A percentile compares a stretch with the other conserved stretches of the same genome.
These are phyloP conservation scores for Starmerella stigmatis DNA, from an alignment of 805 yeast genomes.

Conservation along the genomic window DNA sequence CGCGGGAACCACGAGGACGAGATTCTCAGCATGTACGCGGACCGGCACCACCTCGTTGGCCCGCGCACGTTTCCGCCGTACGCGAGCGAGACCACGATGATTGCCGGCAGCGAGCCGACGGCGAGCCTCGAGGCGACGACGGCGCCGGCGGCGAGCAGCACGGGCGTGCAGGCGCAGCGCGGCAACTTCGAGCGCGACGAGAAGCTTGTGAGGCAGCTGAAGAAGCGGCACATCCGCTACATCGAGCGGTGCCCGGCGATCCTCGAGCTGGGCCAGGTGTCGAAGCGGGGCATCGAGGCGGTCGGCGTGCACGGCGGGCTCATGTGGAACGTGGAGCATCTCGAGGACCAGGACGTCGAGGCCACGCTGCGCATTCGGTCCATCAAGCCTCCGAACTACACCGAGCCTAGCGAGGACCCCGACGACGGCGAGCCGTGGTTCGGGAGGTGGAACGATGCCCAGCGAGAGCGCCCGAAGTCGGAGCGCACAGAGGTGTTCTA, in stretches of 20 bases:
- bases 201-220: conserved; percentile 44
- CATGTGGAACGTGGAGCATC: conserved; percentile 45
- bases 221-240: conserved; percentile 51
- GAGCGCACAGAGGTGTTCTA: conserved; percentile 45
- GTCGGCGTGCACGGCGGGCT: conserved; percentile 80
- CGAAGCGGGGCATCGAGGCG: conserved; percentile 33
- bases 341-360: conserved; percentile 49
- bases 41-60: conserved; percentile 39
- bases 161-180: not conserved
- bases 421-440: conserved; percentile 45
- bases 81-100: conserved; percentile 20
- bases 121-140: conserved; percentile 19
- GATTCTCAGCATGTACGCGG: conserved; percentile 54
- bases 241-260: conserved; percentile 57
- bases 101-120: conserved; percentile 18
- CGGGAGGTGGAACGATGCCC: conserved; percentile 43
- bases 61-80: conserved; percentile 26
- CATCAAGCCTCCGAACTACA: conserved; percentile 54
- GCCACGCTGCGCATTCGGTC: conserved; percentile 62
- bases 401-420: conserved; percentile 41
- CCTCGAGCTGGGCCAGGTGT: conserved; percentile 47
- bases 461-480: conserved; percentile 26
- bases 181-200: conserved; percentile 26
- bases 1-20: conserved; percentile 85
- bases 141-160: not conserved